Base-by-base conservation (phyloP, 352 stramenopile species). In the Phytophthora citricola region DNA sequence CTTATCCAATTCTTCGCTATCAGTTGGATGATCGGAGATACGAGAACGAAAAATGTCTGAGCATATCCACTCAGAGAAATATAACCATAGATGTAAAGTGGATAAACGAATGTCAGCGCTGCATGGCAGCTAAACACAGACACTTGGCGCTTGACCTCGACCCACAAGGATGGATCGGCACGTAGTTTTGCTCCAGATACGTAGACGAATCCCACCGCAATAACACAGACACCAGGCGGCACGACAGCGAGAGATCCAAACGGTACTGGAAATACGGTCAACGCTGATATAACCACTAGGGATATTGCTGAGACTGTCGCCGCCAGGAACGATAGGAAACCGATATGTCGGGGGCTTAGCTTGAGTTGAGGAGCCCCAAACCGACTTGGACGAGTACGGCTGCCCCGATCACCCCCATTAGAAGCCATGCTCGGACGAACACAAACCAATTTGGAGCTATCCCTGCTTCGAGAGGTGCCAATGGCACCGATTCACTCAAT, bases 41-140 rank as follows among this genome's bases (percentile, higher is more conserved):
- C 6, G 14, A 40, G 34, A n/a, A 40, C 26, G 20, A 14, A 34
- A 51, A 45, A 22, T 45, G 39, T 45, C 7, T 45, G 39, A 22
- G 39, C 39, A 20, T 24, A 24, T 14, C 39, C 39, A 9, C 14
- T 45, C 15, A 45, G 14, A 40, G 39, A 45, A 9, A 22, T 8
- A 45, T 24, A 45, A 45, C 39, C 39, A 45, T 11, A 45, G 39
- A 45, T 45, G 39, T 45, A 45, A n/a, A 45, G 39, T 20, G 39
- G 39, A n/a, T 45, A 45, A 22, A 45, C 39, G 39, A 45, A 26
- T 45, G 39, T 45, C n/a, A 24, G 39, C n/a, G 39, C 39, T 24
- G 4, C 39, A 4, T 45, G 39, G 15, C 39, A 45, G 15, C 20
- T 45, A 17, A 45, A 45, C 12, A 45, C 39, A 17, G 39, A 45